Evolutionary conservation across 495 filamentous ascomycete species (phyloP).

Genomic region (Aspergillus avenaceus): DNA sequence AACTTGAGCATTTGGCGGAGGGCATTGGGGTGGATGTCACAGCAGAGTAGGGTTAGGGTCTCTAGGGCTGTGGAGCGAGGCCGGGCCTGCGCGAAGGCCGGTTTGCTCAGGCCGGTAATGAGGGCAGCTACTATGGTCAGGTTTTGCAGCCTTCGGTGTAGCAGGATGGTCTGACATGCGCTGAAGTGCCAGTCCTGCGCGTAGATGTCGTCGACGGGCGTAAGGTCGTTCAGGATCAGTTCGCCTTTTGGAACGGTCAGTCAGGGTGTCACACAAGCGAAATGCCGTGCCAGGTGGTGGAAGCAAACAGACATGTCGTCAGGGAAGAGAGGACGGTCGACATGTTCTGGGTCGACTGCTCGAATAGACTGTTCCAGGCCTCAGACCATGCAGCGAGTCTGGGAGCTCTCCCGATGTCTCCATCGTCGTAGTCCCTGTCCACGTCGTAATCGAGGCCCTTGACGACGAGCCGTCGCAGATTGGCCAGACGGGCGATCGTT

Average conservation of each 20-base stretch:
- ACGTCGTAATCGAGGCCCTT: slow-evolving; percentile 6
- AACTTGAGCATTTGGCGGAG: background rate
- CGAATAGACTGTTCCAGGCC: background rate
- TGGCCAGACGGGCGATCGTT: background rate
- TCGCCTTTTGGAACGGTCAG: background rate
- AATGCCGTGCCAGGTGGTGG: too few species aligned
- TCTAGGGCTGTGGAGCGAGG: slow-evolving; percentile 1
- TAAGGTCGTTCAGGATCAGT: background rate
- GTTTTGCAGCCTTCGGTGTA: background rate
- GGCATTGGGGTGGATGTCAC: background rate
- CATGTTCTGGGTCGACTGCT: background rate
- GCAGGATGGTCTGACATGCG: background rate
- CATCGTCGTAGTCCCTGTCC: background rate
- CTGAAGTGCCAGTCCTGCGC: background rate
- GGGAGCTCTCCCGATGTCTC: background rate
- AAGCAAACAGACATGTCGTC: background rate
- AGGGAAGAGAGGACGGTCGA: background rate
- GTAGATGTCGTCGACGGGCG: background rate
- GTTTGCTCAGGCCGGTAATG: background rate
- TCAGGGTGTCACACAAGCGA: background rate
- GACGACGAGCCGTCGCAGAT: background rate
- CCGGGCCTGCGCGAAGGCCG: background rate
- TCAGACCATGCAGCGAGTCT: background rate
- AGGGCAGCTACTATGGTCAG: slow-evolving; percentile 1
- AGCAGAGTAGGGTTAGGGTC: background rate